Evolutionary conservation across 495 filamentous ascomycete genomes (phyloP), one percentile per base, ranked within the genome.

Genomic region (Delitschia confertaspora): DNA sequence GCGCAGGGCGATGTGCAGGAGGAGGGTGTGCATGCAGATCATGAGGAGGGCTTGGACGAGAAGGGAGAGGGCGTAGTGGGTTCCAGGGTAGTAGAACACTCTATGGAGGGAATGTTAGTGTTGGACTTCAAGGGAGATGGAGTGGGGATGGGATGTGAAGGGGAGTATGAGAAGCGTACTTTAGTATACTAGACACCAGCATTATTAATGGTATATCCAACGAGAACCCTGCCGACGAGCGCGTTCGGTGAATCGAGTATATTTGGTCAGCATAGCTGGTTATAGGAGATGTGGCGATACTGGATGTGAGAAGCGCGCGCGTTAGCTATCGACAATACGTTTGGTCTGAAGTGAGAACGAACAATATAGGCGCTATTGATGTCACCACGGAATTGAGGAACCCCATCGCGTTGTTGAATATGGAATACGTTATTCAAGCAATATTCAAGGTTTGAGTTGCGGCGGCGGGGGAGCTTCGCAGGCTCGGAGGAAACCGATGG

Each of bases 201-300:
- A 98, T 98, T 51, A 98, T 98, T 48, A 96, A 63, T 4, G 91
- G 93, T 33, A 95, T 98, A 60, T 98, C 83, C 26, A 79, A 62
- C 7, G 81, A 84, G 68, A 98, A 98, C 25, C 91, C 91, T 14
- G 82, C 83, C 32, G 87, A 94, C 22, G 79, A 85, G 58, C 80
- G 81, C 22, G 64, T 73, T 50, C 78, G 74, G 60, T 94, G 76
- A 65, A 98, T 96, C 58, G 80, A 83, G 47, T 84, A 73, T 51
- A 91, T 95, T 66, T 98, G 88, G 66, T 95, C 88, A 44, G 79
- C 74, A 65, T 95, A 95, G 47, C 83, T 88, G 14, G 88, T 80
- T 23, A 95, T 64, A 18, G 88, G 88, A 14, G 86, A 91, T 23
- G 82, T 70, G 48, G 93, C 72, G 44, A 95, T 73, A 62, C 60